These are phyloP conservation scores for Cercospora sp. DNA, from an alignment of 2,329 filamentous ascomycete species.

Conservation along the genomic window DNA sequence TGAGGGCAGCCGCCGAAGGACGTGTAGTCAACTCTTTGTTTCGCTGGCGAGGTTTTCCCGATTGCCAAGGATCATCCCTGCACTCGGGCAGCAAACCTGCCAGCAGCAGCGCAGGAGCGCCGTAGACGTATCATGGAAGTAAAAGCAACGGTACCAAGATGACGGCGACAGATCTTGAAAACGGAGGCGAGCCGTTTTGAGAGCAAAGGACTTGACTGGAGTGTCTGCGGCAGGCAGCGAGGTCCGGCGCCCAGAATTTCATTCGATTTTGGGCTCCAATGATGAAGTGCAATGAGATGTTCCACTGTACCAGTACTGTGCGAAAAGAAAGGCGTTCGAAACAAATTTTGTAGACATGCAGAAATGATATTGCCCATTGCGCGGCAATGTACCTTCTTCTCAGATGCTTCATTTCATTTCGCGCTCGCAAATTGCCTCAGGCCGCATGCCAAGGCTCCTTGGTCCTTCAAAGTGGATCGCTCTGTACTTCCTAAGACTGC, in stretches of 20 bases:
- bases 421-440: neutral
- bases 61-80: constrained; percentile 15
- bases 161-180: neutral
- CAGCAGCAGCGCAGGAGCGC: neutral
- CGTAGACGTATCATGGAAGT: neutral
- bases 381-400: neutral
- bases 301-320: neutral
- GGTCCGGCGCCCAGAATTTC: neutral
- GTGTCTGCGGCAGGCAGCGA: neutral
- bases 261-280: neutral
- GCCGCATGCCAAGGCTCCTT: neutral
- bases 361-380: neutral
- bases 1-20: constrained; percentile 11
- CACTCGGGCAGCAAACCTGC: neutral
- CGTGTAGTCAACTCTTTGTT: constrained; percentile 13
- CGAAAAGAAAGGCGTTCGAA: neutral
- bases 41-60: constrained; percentile 14
- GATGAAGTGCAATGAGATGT: neutral
- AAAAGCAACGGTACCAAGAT: neutral
- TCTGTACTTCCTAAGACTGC: neutral
- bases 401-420: neutral
- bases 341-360: neutral
- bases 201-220: neutral
- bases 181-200: neutral
- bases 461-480: neutral